A percentile compares a stretch with the other conserved stretches of the same genome.
Evolutionary conservation across 2,329 filamentous ascomycete genomes (phyloP).

Genomic region (Allantophomopsis lycopodina): DNA sequence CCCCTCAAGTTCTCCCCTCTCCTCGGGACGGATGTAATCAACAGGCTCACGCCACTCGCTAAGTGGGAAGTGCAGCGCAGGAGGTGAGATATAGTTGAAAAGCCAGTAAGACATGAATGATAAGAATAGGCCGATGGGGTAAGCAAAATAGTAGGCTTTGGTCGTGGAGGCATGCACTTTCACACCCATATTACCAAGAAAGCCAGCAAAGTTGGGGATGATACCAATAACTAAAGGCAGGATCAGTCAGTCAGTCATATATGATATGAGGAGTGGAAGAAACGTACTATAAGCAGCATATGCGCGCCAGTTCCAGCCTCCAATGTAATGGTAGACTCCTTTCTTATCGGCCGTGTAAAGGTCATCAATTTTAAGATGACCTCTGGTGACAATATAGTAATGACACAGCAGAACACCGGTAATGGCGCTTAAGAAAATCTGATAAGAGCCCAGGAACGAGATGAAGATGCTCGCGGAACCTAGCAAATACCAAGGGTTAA

Average conservation of each 20-base stretch:
- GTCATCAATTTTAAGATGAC: conserved; percentile 20
- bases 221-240: conserved; percentile 18
- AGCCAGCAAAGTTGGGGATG: conserved; percentile 26
- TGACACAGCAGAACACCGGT: conserved; percentile 26
- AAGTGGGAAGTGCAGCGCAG: conserved; percentile 6
- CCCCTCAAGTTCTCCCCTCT: conserved; percentile 4
- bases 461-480: conserved; percentile 22
- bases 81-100: conserved; percentile 7
- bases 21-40: conserved; percentile 19
- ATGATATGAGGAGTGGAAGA: too few species aligned
- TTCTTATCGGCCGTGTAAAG: conserved; percentile 17
- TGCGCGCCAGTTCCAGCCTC: conserved; percentile 21
- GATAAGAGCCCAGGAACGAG: conserved; percentile 25
- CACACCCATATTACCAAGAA: conserved; percentile 26
- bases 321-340: conserved; percentile 18
- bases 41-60: conserved; percentile 20
- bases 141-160: conserved; percentile 41
- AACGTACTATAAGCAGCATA: conserved; percentile 15
- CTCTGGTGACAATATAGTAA: conserved; percentile 25
- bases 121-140: conserved; percentile 36
- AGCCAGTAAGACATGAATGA: conserved; percentile 15
- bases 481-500: conserved; percentile 24
- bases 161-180: conserved; percentile 18
- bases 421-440: conserved; percentile 26
- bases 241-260: too few species aligned